These are phyloP conservation scores for Eudorina sp. DNA, from an alignment of 139 green algal species.

Conservation along the genomic window DNA sequence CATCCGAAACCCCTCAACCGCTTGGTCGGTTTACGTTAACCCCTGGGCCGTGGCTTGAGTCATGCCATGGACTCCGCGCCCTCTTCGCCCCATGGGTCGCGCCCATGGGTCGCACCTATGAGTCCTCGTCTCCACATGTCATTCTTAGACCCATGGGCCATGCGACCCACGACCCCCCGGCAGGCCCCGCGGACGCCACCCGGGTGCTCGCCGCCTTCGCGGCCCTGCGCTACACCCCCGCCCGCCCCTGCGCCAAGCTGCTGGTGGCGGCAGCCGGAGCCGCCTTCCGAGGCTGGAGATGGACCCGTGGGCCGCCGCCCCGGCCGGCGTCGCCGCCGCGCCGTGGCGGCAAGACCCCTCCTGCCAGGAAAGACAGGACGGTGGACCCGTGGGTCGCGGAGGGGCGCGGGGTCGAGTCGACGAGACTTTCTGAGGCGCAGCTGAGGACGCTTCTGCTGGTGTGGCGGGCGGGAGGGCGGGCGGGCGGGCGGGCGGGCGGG, in stretches of 20 bases:
- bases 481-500: background rate
- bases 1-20: no score
- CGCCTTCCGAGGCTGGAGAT: constrained; percentile 20
- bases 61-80: no score
- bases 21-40: no score
- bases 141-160: no score
- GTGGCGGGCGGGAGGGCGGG: background rate
- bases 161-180: no score
- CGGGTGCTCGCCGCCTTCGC: constrained; percentile 7
- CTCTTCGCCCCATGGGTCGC: no score
- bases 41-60: no score
- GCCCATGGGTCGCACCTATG: no score
- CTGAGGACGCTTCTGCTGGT: constrained; percentile 8
- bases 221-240: background rate
- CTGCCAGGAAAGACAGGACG: background rate
- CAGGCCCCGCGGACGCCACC: background rate
- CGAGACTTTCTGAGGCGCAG: background rate
- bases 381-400: no score
- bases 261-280: background rate
- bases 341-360: background rate
- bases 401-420: background rate
- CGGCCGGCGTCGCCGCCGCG: background rate
- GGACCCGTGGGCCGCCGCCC: background rate
- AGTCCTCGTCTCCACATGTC: no score
- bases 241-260: background rate